Evolutionary conservation across 2,329 filamentous ascomycete genomes (phyloP).

Genomic region (Penicillium sp.): DNA sequence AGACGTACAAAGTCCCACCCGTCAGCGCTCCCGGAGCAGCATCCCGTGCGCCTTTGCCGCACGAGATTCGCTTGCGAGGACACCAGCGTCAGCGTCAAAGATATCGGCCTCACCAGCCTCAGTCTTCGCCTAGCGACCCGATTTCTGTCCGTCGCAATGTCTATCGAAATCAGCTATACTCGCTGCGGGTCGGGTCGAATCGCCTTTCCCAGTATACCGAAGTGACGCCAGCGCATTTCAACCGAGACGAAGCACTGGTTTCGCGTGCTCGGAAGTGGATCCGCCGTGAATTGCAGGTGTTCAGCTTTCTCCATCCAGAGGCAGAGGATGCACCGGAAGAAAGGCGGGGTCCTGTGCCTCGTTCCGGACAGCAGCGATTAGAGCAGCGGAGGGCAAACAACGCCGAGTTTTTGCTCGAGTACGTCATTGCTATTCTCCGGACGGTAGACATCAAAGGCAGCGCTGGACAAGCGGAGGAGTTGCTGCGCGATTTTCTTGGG

Average conservation of each 20-base stretch:
- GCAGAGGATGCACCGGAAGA: slow-evolving; percentile 21
- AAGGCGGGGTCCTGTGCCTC: slow-evolving; percentile 16
- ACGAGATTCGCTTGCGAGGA: slow-evolving; percentile 8
- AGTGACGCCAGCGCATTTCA: slow-evolving; percentile 68
- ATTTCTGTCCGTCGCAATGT: slow-evolving; percentile 67
- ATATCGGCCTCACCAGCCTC: slow-evolving; percentile 26
- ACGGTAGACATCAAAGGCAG: slow-evolving; percentile 80
- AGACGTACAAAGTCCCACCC: slow-evolving; percentile 58
- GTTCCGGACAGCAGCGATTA: slow-evolving; percentile 35
- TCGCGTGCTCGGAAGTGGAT: slow-evolving; percentile 80
- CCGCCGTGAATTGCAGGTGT: slow-evolving; percentile 80
- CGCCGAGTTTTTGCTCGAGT: slow-evolving; percentile 82
- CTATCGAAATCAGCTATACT: slow-evolving; percentile 72
- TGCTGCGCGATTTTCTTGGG: slow-evolving; percentile 78
- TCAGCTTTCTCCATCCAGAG: slow-evolving; percentile 65
- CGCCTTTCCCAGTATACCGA: slow-evolving; percentile 74
- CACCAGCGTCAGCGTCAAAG: slow-evolving; percentile 21
- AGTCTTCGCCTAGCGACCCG: slow-evolving; percentile 42
- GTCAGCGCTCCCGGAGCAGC: slow-evolving; percentile 16
- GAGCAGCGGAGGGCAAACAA: slow-evolving; percentile 61
- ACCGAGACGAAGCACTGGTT: slow-evolving; percentile 65
- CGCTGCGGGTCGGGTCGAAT: slow-evolving; percentile 80
- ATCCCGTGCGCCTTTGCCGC: slow-evolving; percentile 1
- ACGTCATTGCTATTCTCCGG: slow-evolving; percentile 79
- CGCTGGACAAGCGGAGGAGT: slow-evolving; percentile 74